A percentile compares a stretch with the other conserved stretches of the same genome.
Conservation (phyloP, 768 basidiomycete genomes). For the Suillus hirtellus region DNA sequence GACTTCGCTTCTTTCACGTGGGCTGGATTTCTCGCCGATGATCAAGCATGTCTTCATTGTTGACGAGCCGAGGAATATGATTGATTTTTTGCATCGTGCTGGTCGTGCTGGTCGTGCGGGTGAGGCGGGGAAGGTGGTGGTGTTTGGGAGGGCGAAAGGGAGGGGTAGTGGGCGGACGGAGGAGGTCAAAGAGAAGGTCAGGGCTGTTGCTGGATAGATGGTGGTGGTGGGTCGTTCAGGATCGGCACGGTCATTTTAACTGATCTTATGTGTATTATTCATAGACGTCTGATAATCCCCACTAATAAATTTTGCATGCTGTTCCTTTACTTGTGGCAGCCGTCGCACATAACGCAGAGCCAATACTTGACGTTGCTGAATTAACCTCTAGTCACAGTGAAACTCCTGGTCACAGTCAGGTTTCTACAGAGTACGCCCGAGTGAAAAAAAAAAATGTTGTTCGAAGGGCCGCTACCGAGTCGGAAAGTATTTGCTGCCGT, state of each 20-base stretch:
- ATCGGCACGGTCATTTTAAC: background rate
- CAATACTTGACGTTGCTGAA: background rate
- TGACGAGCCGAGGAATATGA: slow-evolving; percentile 85
- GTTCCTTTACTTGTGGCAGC: background rate
- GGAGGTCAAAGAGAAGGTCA: slow-evolving; percentile 53
- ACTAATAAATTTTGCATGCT: slow-evolving; percentile 6
- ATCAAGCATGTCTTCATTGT: slow-evolving; percentile 85
- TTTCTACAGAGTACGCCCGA: background rate
- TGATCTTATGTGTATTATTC: background rate
- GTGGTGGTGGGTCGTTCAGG: background rate
- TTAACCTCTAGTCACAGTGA: background rate
- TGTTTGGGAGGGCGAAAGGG: slow-evolving; percentile 72
- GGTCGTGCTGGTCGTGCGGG: slow-evolving; percentile 83
- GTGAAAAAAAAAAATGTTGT: background rate
- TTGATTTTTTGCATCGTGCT: slow-evolving; percentile 91
- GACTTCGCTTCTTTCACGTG: slow-evolving; percentile 87
- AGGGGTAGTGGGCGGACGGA: slow-evolving; percentile 55
- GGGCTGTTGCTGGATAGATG: slow-evolving; percentile 36
- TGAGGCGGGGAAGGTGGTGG: slow-evolving; percentile 64
- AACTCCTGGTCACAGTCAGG: background rate
- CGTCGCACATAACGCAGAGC: background rate
- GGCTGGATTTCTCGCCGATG: slow-evolving; percentile 80
- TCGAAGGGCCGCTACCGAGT: background rate
- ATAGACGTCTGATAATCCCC: background rate
- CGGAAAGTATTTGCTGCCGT: background rate